Conservation (phyloP, 106 monocot genomes). For the Hemerocallis citrina region DNA sequence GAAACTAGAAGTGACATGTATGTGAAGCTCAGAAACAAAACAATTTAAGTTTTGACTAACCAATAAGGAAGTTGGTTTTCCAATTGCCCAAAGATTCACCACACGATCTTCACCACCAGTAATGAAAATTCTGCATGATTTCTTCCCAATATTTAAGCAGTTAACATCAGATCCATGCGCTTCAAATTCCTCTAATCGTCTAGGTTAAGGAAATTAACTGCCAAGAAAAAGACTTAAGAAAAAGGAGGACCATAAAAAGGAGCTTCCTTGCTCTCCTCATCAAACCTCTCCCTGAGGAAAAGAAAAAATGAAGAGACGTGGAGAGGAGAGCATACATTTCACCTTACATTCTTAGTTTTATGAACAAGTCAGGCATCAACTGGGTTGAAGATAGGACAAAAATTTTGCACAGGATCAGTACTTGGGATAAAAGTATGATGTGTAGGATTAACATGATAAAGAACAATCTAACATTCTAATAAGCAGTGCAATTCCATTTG, state of each 20-base stretch:
- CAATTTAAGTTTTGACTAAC: slow-evolving; percentile 34
- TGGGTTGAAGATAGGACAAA: background rate
- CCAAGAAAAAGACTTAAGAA: background rate
- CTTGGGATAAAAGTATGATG: too few relatives aligned
- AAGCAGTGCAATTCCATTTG: too few relatives aligned
- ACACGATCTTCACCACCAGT: slow-evolving; percentile 78
- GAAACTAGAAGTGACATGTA: background rate
- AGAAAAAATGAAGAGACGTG: too few relatives aligned
- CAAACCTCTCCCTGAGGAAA: background rate
- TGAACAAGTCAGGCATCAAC: background rate
- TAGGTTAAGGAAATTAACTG: slow-evolving; percentile 21
- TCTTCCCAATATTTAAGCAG: slow-evolving; percentile 78
- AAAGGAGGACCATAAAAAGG: background rate
- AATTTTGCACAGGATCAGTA: background rate
- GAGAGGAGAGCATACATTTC: background rate
- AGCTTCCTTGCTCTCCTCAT: background rate
- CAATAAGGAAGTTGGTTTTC: slow-evolving; percentile 52
- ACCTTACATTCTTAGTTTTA: background rate
- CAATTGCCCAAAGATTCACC: slow-evolving; percentile 79
- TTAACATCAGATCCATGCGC: slow-evolving; percentile 71
- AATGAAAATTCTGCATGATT: slow-evolving; percentile 60
- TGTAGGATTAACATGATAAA: too few relatives aligned
- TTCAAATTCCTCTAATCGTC: slow-evolving; percentile 59
- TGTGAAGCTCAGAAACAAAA: background rate
- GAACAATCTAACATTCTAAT: too few relatives aligned